phyloP scores from a whole-genome alignment of 768 basidiomycete species.

The Scleroderma citrinum region DNA sequence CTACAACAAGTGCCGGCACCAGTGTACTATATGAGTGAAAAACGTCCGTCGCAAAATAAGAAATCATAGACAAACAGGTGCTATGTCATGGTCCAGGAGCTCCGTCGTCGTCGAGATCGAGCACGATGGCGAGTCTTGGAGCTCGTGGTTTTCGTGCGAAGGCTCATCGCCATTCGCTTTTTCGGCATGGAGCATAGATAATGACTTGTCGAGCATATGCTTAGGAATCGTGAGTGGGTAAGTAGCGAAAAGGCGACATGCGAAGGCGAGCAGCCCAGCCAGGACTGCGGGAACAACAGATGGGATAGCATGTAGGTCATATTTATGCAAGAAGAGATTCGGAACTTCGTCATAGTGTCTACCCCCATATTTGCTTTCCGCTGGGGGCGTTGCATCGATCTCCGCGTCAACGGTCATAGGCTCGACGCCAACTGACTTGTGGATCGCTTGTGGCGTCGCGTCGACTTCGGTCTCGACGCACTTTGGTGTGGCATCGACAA shows the following conservation, averaged over 20 bases:
- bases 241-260: constrained; percentile 42
- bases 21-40: constrained; percentile 40
- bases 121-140: constrained; percentile 18
- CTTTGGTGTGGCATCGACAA: constrained; percentile 49
- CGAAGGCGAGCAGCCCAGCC: constrained; percentile 38
- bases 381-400: constrained; percentile 27
- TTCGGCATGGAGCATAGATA: constrained; percentile 28
- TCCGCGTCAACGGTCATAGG: constrained; percentile 24
- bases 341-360: constrained; percentile 19
- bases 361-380: constrained; percentile 16
- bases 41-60: constrained; percentile 27
- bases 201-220: constrained; percentile 31
- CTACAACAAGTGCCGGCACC: constrained; percentile 44
- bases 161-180: constrained; percentile 25
- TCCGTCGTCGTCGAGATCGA: constrained; percentile 23
- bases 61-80: constrained; percentile 48
- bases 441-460: constrained; percentile 31
- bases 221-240: constrained; percentile 49
- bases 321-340: constrained; percentile 18
- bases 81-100: constrained; percentile 27
- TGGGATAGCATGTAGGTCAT: constrained; percentile 29
- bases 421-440: constrained; percentile 28
- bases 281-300: constrained; percentile 23
- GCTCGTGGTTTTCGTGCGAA: constrained; percentile 25
- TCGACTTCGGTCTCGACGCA: constrained; percentile 42